phyloP scores from a whole-genome alignment of 345 rosid genomes.

The Dimocarpus longan region DNA sequence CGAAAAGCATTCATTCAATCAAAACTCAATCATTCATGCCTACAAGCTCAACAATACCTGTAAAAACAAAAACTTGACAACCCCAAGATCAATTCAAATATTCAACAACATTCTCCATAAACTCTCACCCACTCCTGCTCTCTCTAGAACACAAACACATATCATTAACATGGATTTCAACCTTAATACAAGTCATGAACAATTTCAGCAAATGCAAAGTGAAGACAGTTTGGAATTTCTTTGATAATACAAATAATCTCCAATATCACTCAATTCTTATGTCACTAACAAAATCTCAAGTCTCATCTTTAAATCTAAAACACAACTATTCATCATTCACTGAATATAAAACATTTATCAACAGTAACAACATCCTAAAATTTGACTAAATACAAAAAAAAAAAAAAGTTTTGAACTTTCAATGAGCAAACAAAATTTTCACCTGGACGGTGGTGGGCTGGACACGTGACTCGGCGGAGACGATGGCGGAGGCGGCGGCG shows the following conservation, averaged over 20 bases:
- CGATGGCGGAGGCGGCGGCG: slow-evolving; percentile 95
- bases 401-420: background rate
- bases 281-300: background rate
- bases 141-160: background rate
- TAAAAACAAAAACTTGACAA: background rate
- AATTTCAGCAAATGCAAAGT: background rate
- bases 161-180: background rate
- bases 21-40: background rate
- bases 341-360: background rate
- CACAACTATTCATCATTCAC: background rate
- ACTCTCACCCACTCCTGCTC: background rate
- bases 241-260: background rate
- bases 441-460: slow-evolving; percentile 74
- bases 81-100: background rate
- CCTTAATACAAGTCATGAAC: background rate
- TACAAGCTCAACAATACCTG: background rate
- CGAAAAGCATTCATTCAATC: background rate
- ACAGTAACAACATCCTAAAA: background rate
- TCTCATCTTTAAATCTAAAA: background rate
- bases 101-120: background rate
- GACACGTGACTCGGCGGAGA: slow-evolving; percentile 84
- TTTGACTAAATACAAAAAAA: background rate
- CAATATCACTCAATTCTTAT: background rate
- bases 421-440: background rate
- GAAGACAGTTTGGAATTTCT: background rate